These are phyloP conservation scores for Dictyostelium citrinum DNA, from an alignment of 78 protist genomes.

Conservation along the genomic window DNA sequence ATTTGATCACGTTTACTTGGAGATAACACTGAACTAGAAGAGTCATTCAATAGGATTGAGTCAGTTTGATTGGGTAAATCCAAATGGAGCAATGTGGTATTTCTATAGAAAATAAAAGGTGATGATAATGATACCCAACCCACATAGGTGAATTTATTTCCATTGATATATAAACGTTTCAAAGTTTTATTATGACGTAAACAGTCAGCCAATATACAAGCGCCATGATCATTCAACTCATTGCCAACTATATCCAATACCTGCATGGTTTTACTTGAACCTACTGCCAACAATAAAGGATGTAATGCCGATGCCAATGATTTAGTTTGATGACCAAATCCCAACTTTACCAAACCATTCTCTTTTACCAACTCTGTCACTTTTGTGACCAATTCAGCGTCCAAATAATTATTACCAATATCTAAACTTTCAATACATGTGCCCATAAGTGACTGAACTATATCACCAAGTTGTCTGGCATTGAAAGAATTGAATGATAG, in stretches of 20 bases:
- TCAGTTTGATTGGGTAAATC: conserved; percentile 5
- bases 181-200: conserved; percentile 28
- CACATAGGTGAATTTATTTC: conserved; percentile 24
- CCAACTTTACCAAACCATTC: conserved; percentile 1
- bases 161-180: conserved; percentile 20
- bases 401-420: conserved; percentile 48
- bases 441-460: not conserved
- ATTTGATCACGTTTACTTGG: conserved; percentile 14
- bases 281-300: not conserved
- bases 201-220: conserved; percentile 51
- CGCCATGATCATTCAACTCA: conserved; percentile 68
- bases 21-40: not conserved
- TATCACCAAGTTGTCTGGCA: conserved; percentile 21
- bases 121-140: conserved; percentile 52
- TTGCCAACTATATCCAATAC: conserved; percentile 53
- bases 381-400: not conserved
- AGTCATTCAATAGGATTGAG: not conserved
- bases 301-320: not conserved
- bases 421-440: not conserved
- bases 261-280: conserved; percentile 5
- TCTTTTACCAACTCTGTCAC: not conserved
- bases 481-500: conserved; percentile 10
- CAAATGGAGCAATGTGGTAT: not conserved
- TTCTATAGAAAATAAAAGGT: conserved; percentile 40
- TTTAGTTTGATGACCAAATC: not conserved